Evolutionary conservation across 2,329 filamentous ascomycete species (phyloP).

Genomic region (Chlorencoelia australis): DNA sequence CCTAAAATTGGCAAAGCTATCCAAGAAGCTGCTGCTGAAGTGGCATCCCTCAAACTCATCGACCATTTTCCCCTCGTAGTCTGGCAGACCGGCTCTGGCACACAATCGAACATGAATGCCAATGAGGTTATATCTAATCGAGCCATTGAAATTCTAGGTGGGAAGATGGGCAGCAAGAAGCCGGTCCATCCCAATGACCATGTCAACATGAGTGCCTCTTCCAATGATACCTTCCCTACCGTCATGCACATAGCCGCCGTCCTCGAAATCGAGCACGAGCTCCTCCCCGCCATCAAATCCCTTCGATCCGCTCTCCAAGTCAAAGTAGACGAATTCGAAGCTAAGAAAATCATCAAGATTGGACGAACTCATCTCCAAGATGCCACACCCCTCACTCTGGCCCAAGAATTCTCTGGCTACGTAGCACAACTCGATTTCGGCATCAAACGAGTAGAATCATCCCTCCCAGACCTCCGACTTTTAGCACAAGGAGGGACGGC

Average conservation of each 20-base stretch:
- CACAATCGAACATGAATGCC: constrained; percentile 98
- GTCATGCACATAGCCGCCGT: constrained; percentile 99
- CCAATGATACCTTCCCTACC: constrained; percentile 98
- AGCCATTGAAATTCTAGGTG: constrained; percentile 94
- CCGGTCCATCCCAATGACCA: constrained; percentile 99
- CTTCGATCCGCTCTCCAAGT: constrained; percentile 75
- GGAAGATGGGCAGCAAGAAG: constrained; percentile 91
- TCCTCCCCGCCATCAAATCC: constrained; percentile 73
- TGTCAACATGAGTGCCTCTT: constrained; percentile 97
- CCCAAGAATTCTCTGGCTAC: constrained; percentile 96
- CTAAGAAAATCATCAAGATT: constrained; percentile 93
- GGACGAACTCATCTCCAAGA: constrained; percentile 96
- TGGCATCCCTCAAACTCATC: constrained; percentile 83
- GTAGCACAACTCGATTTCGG: constrained; percentile 88
- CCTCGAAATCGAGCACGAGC: constrained; percentile 76
- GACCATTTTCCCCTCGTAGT: constrained; percentile 98
- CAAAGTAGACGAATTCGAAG: constrained; percentile 81
- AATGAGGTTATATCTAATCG: constrained; percentile 99
- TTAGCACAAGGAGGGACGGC: constrained; percentile 94
- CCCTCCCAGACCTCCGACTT: constrained; percentile 73
- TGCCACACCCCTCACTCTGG: constrained; percentile 87
- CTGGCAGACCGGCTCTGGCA: constrained; percentile 98
- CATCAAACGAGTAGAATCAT: constrained; percentile 74
- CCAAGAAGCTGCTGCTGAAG: constrained; percentile 86
- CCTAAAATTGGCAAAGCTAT: constrained; percentile 86